Evolutionary conservation across 805 yeast species (phyloP).

Genomic region (Grigorovia transvaalensis): DNA sequence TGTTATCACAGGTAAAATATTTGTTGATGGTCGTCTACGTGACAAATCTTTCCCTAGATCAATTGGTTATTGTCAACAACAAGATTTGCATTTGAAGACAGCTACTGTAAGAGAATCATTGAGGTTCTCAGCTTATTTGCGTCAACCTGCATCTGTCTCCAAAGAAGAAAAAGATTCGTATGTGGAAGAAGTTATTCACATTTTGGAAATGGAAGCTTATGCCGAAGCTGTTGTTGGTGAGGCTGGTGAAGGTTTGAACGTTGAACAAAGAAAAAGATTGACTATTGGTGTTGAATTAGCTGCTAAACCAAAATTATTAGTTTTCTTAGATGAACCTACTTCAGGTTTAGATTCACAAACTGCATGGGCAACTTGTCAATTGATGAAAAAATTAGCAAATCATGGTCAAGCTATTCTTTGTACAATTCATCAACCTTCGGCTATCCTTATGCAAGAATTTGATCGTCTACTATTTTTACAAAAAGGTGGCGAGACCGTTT

Average conservation of each 20-base stretch:
- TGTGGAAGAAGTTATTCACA: constrained; percentile 53
- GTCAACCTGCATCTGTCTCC: constrained; percentile 49
- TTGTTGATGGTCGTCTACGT: constrained; percentile 53
- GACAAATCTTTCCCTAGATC: constrained; percentile 50
- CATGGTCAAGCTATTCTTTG: constrained; percentile 57
- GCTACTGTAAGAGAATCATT: constrained; percentile 67
- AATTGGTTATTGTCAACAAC: constrained; percentile 71
- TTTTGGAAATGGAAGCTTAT: constrained; percentile 53
- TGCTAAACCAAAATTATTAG: constrained; percentile 50
- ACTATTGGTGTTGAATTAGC: constrained; percentile 60
- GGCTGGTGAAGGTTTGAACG: constrained; percentile 59
- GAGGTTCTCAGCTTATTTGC: constrained; percentile 52
- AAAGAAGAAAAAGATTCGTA: constrained; percentile 49
- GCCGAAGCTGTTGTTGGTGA: constrained; percentile 69
- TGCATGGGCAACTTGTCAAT: constrained; percentile 54
- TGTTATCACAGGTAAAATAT: constrained; percentile 55
- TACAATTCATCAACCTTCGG: constrained; percentile 83
- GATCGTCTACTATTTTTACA: constrained; percentile 65
- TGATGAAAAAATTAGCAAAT: constrained; percentile 48
- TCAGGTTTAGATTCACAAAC: constrained; percentile 62
- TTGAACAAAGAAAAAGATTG: constrained; percentile 51
- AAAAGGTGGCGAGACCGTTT: constrained; percentile 63
- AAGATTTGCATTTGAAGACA: constrained; percentile 56
- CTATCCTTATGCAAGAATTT: constrained; percentile 64
- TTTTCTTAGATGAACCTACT: constrained; percentile 59